Percentiles rank a stretch among this genome's conserved stretches.
Conservation (phyloP, 2,329 filamentous ascomycete genomes). For the Ophiocordyceps sinensis region DNA sequence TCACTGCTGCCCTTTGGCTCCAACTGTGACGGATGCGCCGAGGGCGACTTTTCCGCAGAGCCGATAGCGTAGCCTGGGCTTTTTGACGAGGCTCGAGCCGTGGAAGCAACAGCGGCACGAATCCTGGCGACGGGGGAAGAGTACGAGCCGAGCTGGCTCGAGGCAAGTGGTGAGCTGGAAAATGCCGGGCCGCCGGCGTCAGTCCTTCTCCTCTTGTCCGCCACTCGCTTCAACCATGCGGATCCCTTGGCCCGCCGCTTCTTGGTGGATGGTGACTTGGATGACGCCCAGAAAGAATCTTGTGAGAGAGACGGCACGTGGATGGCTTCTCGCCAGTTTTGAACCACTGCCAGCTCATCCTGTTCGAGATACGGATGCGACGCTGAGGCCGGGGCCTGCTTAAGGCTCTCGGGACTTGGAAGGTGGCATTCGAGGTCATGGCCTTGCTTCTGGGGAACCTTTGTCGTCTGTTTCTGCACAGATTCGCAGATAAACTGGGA, state of each 20-base stretch:
- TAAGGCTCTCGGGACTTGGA: constrained; percentile 25
- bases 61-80: neutral
- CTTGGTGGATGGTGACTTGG: constrained; percentile 6
- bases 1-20: neutral
- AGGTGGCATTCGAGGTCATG: constrained; percentile 22
- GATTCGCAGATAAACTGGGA: neutral
- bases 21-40: too few relatives aligned
- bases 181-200: constrained; percentile 2
- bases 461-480: neutral
- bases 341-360: constrained; percentile 16
- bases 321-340: constrained; percentile 17
- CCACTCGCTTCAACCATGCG: constrained; percentile 17
- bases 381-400: constrained; percentile 15
- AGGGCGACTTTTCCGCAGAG: neutral
- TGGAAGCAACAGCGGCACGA: neutral
- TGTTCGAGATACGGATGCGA: constrained; percentile 15
- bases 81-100: neutral
- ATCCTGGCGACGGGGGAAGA: neutral
- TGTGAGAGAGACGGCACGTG: constrained; percentile 1
- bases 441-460: constrained; percentile 1
- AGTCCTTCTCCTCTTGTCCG: constrained; percentile 14
- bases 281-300: constrained; percentile 9
- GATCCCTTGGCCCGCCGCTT: constrained; percentile 13
- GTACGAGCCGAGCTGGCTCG: neutral
- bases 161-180: neutral